Percentiles rank a stretch among this genome's conserved stretches.
These are phyloP conservation scores for Voacanga thouarsii DNA, from an alignment of 257 asterid genomes.

Conservation along the genomic window DNA sequence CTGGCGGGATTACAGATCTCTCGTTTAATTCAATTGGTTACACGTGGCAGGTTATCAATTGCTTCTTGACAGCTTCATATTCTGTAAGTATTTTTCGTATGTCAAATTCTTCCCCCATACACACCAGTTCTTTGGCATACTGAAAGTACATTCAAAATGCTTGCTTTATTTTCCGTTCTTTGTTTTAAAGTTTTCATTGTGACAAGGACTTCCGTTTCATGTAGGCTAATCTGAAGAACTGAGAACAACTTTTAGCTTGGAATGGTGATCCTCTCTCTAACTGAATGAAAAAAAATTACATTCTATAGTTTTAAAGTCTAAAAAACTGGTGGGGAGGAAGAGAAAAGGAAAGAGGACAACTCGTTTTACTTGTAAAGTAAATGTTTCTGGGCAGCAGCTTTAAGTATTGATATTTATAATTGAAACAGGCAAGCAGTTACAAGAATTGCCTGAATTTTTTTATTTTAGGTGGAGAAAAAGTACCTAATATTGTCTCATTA, in stretches of 20 bases:
- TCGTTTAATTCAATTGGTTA: conserved; percentile 83
- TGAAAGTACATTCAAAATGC: too few species aligned
- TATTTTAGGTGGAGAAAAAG: not conserved
- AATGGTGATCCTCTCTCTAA: not conserved
- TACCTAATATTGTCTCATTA: not conserved
- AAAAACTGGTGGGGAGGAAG: not conserved
- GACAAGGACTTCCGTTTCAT: not conserved
- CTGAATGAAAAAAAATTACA: not conserved
- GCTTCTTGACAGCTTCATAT: conserved; percentile 92
- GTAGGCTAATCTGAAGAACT: not conserved
- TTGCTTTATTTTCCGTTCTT: not conserved
- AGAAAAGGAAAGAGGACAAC: not conserved
- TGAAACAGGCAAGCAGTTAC: not conserved
- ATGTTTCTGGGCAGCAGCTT: not conserved
- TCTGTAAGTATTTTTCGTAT: conserved; percentile 55
- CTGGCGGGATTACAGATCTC: conserved; percentile 94
- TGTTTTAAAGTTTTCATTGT: not conserved
- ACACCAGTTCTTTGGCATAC: not conserved
- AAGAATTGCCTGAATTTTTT: not conserved
- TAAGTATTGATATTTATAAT: not conserved
- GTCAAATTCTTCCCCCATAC: not conserved
- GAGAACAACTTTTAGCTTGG: not conserved
- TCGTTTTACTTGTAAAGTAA: not conserved
- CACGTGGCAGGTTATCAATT: conserved; percentile 90
- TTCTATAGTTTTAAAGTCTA: not conserved